Base-by-base conservation (phyloP, 768 basidiomycete species). In the Amyloporia xantha region DNA sequence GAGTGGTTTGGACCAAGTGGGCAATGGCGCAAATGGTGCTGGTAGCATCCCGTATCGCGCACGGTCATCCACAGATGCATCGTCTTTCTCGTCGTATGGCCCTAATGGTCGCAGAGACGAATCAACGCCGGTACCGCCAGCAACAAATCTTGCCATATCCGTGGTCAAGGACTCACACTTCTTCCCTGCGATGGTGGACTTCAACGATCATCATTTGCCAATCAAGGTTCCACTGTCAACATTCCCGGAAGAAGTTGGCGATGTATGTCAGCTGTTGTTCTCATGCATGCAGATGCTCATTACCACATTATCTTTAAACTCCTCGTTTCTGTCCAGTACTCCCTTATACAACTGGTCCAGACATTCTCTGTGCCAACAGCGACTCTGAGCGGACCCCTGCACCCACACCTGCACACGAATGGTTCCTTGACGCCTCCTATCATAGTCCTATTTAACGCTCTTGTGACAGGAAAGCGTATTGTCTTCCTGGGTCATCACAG, bases 231-330 rank as follows among this genome's bases (percentile, higher is more conserved):
- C 96, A 0, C 68, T 96, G 40, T 79, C 82, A 17, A 87, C 85
- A 1, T 97, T 96, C 63, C 78, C 89, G 0, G 91, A 94, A 65
- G 96, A 99, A 73, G 91, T 99, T 49, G 94, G 96, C 39, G 94
- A 97, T 66, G 95, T 97, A 63, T 62, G 82, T 73, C 66, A 3
- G 13, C 13, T 71, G 39, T 26, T 40, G 25, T 39, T 36, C 12
- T 46, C 11, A 23, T 27, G 2, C 12, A n/a, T 5, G n/a, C n/a
- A n/a, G n/a, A n/a, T n/a, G n/a, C n/a, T 26, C 19, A 20, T 12
- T 27, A 24, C n/a, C 33, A 13, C 12, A 11, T 30, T 35, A 24
- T 39, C 37, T 33, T 35, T 20, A 41, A 50, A 20, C 54, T 66
- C 46, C 61, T 38, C 5, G 39, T 36, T 24, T 35, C 46, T 38